phyloP scores from a whole-genome alignment of 805 yeast species.

The Wickerhamiella allomyrinae region DNA sequence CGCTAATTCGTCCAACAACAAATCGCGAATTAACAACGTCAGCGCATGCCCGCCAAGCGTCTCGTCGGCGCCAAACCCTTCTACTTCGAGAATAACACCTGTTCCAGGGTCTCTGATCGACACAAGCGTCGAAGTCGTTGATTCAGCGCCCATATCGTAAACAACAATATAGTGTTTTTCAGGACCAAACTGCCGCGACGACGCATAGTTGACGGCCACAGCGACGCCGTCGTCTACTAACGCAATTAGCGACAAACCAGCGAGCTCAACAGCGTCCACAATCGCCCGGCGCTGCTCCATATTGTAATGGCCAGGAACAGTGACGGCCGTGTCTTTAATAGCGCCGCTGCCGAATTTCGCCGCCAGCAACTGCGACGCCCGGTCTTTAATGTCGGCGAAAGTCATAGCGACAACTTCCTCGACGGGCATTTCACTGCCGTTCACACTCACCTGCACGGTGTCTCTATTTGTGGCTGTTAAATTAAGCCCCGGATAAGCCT shows the following conservation, averaged over 20 bases:
- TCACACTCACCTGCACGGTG: conserved; percentile 43
- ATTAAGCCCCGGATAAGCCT: conserved; percentile 47
- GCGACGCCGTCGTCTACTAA: conserved; percentile 88
- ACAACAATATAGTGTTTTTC: conserved; percentile 50
- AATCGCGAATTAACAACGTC: conserved; percentile 48
- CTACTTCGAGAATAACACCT: conserved; percentile 38
- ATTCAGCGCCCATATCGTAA: conserved; percentile 88
- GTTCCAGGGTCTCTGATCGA: conserved; percentile 34
- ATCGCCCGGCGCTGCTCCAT: conserved; percentile 57
- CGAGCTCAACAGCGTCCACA: conserved; percentile 54
- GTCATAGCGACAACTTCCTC: conserved; percentile 85
- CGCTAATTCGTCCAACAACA: conserved; percentile 47
- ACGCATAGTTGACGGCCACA: conserved; percentile 68
- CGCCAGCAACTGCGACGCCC: conserved; percentile 51
- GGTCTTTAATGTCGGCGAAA: conserved; percentile 43
- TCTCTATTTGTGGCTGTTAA: conserved; percentile 32
- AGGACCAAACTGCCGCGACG: conserved; percentile 34
- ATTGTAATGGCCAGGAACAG: conserved; percentile 62
- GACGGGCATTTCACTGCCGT: conserved; percentile 36
- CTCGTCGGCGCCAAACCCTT: conserved; percentile 58
- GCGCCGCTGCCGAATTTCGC: conserved; percentile 33
- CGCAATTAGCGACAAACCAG: conserved; percentile 49
- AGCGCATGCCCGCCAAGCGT: conserved; percentile 62
- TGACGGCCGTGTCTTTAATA: conserved; percentile 53
- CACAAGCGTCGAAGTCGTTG: conserved; percentile 76